A percentile compares a stretch with the other conserved stretches of the same genome.
Conservation (phyloP, 2,329 filamentous ascomycete species). For the Metarhizium anisopliae region DNA sequence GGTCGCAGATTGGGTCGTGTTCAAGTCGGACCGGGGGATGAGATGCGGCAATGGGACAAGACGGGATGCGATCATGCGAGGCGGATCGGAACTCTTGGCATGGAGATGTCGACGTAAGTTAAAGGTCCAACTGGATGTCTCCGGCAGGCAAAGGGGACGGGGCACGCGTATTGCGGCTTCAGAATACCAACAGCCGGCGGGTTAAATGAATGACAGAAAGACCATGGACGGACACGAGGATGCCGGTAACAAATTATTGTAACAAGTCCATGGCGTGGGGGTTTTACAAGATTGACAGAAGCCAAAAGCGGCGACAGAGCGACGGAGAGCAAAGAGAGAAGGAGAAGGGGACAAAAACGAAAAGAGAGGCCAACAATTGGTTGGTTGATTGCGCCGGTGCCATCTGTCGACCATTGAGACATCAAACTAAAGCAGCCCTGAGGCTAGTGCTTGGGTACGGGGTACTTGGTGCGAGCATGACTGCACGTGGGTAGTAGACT, state of each 20-base stretch:
- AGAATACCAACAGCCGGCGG: background rate
- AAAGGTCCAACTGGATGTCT: background rate
- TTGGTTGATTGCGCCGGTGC: background rate
- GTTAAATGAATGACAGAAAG: background rate
- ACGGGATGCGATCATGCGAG: background rate
- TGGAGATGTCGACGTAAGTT: background rate
- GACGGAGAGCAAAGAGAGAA: background rate
- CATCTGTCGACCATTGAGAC: background rate
- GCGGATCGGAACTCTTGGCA: background rate
- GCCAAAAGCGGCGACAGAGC: background rate
- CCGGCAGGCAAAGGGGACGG: background rate
- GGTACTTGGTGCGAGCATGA: too few species aligned
- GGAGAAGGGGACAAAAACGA: background rate
- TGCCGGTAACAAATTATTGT: background rate
- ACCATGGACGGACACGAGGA: background rate
- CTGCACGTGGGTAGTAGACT: too few species aligned
- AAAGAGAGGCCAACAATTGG: background rate
- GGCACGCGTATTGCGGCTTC: background rate
- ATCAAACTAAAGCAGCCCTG: too few species aligned
- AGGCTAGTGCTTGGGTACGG: too few species aligned
- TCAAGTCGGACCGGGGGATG: background rate
- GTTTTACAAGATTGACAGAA: background rate
- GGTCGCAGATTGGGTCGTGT: background rate
- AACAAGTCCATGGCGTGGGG: background rate
- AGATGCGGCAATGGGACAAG: background rate